Evolutionary conservation across 1,284 basidiomycete species (phyloP), one percentile per base, ranked within the genome.

Genomic region (Vanrija pseudolonga): DNA sequence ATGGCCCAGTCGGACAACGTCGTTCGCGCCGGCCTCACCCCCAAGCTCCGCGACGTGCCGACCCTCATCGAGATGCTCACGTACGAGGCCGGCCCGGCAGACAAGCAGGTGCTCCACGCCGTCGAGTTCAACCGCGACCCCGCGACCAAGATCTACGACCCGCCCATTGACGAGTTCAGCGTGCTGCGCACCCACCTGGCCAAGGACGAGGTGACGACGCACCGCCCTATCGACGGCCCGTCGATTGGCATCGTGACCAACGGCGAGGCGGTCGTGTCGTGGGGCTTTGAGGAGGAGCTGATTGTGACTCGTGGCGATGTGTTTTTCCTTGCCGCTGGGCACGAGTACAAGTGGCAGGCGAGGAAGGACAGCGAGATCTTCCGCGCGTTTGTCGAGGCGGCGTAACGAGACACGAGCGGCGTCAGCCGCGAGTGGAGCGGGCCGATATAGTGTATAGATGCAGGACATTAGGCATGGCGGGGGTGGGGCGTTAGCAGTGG

Each of bases 1-100:
- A 97, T 96, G 93, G 93, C 93, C 23, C 94, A 92, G 52, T 95
- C 91, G 55, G 95, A 99, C 79, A 98, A 98, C 74, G 96, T 99
- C 71, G 96, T 99, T 55, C 89, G 96, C 45, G 96, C 96, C 2
- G 96, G 96, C 18, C 84, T 99, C 41, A 99, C 96, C 0, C 95
- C 96, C 12, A 99, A 99, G 77, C 82, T 90, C 20, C 85, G 95
- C 56, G 96, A 99, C 72, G 86, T 97, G 19, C 84, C 87, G 3
- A 97, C 94, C 61, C 84, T 99, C 47, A 80, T 97, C 56, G 80
- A 84, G 4, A 90, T 90, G 71, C 83, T 98, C 58, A 98, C 93
- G 9, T 98, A 98, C 76, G 81, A 79, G 49, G 81, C 89, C 14
- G 84, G 85, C 2, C 81, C 83, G 6, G 82, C 86, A 19, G 77